These are phyloP conservation scores for Rhizopus stolonifer DNA, from an alignment of 371 early-diverging fungal species.

Conservation along the genomic window DNA sequence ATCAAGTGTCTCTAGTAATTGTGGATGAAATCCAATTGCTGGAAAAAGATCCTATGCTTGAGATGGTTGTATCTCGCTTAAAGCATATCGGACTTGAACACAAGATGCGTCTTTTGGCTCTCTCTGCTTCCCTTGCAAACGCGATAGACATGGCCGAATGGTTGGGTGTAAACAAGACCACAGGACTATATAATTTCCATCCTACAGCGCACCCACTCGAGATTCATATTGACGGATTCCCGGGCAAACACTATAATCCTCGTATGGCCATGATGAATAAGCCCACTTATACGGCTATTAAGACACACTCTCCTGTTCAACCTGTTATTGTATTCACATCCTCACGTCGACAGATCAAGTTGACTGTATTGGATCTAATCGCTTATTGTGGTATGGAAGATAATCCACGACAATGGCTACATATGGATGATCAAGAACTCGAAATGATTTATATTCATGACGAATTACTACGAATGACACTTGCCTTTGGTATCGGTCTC, in stretches of 20 bases:
- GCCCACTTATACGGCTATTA: constrained; percentile 91
- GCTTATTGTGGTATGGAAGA: constrained; percentile 90
- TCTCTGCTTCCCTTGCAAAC: constrained; percentile 98
- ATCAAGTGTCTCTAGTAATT: constrained; percentile 45
- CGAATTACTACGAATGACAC: constrained; percentile 70
- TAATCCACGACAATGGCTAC: constrained; percentile 87
- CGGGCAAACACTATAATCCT: constrained; percentile 92
- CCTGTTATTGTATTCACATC: constrained; percentile 97
- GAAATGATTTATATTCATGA: constrained; percentile 78
- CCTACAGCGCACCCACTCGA: constrained; percentile 94
- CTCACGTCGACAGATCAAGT: constrained; percentile 92
- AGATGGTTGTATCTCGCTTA: constrained; percentile 97
- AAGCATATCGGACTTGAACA: constrained; percentile 74
- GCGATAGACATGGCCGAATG: constrained; percentile 95
- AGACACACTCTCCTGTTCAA: constrained; percentile 88
- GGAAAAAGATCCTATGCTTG: constrained; percentile 95
- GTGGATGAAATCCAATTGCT: constrained; percentile 94
- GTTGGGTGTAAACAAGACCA: constrained; percentile 78
- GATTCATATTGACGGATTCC: constrained; percentile 95
- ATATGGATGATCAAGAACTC: constrained; percentile 81
- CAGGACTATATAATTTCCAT: constrained; percentile 91
- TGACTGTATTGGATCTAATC: constrained; percentile 94
- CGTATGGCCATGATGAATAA: constrained; percentile 98
- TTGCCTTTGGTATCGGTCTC: constrained; percentile 96
- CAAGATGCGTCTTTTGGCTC: constrained; percentile 92